Evolutionary conservation across 305 asterid genomes (phyloP), one percentile per base, ranked within the genome.

Genomic region (Fraxinus ornus): DNA sequence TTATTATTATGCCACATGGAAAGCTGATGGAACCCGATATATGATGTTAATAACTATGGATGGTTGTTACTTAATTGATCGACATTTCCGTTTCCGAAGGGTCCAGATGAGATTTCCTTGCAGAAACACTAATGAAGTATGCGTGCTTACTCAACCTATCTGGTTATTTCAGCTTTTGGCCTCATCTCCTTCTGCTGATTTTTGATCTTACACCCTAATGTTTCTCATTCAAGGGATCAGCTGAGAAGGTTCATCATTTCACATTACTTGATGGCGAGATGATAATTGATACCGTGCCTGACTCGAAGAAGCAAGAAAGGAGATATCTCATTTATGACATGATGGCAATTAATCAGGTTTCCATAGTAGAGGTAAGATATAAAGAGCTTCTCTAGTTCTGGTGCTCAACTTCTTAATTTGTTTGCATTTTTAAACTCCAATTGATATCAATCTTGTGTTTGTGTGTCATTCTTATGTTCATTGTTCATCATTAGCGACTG

Each of bases 251-350:
- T 78, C 99, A 95, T 86, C 97, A 94, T 90, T 96, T 77, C 86
- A 96, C 99, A 15, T 88, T 96, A 87, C 98, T 96, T 81, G 99
- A 96, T 87, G 99, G 99, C 75, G 99, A 96, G 91, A 96, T 96
- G 99, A 87, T 96, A 81, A 91, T 96, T 75, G 99, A 96, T 86
- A 91, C 93, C 17, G 12, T 93, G 87, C 99, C 99, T 30, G 95
- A 89, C 83, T 90, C 98, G 74, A 91, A 83, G 24, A 91, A 93
- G 89, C 93, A 91, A 83, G 98, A 91, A 88, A 92, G 98, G 85
- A 93, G 99, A 92, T 96, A 96, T 86, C 91, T 96, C 30, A 95
- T 96, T 81, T 96, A 96, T 91, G 99, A 94, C 86, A 92, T 96
- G 98, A 96, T 96, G 97, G 97, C 97, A 85, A 62, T 92, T 80